Evolutionary conservation across 2,329 filamentous ascomycete species (phyloP).

Genomic region (Elsinoe ampelina): DNA sequence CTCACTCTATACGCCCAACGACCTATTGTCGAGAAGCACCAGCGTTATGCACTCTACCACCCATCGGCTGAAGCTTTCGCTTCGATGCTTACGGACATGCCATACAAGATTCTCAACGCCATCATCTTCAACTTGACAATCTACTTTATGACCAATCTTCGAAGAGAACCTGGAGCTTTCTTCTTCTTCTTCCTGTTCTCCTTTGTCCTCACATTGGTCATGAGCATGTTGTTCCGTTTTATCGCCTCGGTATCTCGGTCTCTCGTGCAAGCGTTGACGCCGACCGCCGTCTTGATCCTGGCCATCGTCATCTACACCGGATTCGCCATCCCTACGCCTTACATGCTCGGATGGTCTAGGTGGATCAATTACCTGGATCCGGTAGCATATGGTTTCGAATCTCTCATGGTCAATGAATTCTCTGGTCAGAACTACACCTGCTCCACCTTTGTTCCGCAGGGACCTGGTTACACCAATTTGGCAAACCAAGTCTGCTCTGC

Average conservation of each 20-base stretch:
- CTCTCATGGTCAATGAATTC: slow-evolving; percentile 59
- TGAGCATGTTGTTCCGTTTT: slow-evolving; percentile 80
- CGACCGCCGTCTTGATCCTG: slow-evolving; percentile 50
- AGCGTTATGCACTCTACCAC: slow-evolving; percentile 79
- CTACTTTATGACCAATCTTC: slow-evolving; percentile 81
- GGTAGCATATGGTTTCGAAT: slow-evolving; percentile 69
- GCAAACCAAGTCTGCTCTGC: slow-evolving; percentile 31
- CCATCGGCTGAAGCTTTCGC: slow-evolving; percentile 80
- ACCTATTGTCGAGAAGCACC: slow-evolving; percentile 84
- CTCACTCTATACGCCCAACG: slow-evolving; percentile 79
- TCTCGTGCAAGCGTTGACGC: slow-evolving; percentile 48
- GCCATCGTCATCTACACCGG: slow-evolving; percentile 60
- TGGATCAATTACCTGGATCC: slow-evolving; percentile 78
- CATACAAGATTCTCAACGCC: slow-evolving; percentile 67
- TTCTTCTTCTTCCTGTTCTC: slow-evolving; percentile 78
- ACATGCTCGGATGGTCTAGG: slow-evolving; percentile 72
- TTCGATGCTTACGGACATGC: slow-evolving; percentile 78
- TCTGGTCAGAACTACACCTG: slow-evolving; percentile 51
- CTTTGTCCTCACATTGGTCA: slow-evolving; percentile 62
- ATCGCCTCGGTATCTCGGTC: slow-evolving; percentile 70
- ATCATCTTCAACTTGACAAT: slow-evolving; percentile 69
- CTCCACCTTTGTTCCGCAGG: slow-evolving; percentile 33
- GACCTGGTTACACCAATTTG: slow-evolving; percentile 28
- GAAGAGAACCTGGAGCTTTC: slow-evolving; percentile 64
- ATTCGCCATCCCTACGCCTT: slow-evolving; percentile 46